phyloP scores from a whole-genome alignment of 2,329 filamentous ascomycete genomes.

The Sporothrix curviconia region DNA sequence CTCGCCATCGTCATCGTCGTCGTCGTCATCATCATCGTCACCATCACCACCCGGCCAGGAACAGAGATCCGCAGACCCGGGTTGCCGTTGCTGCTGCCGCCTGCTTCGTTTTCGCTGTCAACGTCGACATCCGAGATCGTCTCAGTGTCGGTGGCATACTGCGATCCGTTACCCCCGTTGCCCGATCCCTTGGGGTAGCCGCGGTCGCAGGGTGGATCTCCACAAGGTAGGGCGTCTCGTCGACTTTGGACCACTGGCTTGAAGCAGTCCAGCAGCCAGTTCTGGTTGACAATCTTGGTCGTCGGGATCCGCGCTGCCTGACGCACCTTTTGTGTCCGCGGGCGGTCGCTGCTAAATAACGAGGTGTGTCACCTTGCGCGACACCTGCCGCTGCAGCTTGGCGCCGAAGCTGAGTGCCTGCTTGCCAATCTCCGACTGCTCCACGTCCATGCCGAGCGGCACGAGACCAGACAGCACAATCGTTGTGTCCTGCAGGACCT shows the following conservation, averaged over 20 bases:
- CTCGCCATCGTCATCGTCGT: constrained; percentile 33
- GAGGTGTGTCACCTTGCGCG: constrained; percentile 62
- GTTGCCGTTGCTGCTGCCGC: constrained; percentile 25
- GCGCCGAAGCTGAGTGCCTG: constrained; percentile 87
- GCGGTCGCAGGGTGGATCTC: constrained; percentile 64
- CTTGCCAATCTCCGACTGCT: constrained; percentile 76
- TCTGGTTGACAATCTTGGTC: constrained; percentile 85
- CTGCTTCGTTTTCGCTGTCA: constrained; percentile 22
- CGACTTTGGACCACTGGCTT: constrained; percentile 73
- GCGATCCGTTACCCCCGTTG: constrained; percentile 23
- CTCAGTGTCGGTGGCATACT: constrained; percentile 25
- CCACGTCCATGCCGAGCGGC: constrained; percentile 70
- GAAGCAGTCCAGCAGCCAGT: constrained; percentile 83
- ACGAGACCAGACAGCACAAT: constrained; percentile 90
- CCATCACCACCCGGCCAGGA: constrained; percentile 26
- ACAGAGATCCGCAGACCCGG: constrained; percentile 27
- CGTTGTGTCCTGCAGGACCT: constrained; percentile 65
- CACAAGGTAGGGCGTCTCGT: constrained; percentile 73
- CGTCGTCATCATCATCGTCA: constrained; percentile 28
- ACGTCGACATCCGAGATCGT: constrained; percentile 25
- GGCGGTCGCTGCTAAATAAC: constrained; percentile 63
- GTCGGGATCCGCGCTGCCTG: constrained; percentile 71
- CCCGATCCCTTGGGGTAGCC: constrained; percentile 24
- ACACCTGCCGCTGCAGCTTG: constrained; percentile 49
- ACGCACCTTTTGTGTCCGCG: constrained; percentile 83